A percentile compares a stretch with the other conserved stretches of the same genome.
Evolutionary conservation across 345 rosid species (phyloP).

Genomic region (Balakata baccata): DNA sequence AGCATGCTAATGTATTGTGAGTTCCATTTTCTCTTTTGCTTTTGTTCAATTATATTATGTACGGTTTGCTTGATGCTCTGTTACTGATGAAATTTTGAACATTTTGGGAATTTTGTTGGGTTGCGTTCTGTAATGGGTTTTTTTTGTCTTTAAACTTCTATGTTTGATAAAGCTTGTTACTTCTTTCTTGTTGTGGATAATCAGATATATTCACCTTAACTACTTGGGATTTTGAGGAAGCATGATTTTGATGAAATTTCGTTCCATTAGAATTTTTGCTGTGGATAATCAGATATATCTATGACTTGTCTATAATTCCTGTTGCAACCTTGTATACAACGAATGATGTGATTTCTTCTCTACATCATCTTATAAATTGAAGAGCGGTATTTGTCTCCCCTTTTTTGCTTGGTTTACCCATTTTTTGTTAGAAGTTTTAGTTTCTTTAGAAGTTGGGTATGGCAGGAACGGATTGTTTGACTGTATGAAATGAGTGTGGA

Average conservation of each 20-base stretch:
- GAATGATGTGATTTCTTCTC: neutral
- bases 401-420: too few species aligned
- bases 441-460: neutral
- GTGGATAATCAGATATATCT: neutral
- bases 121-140: neutral
- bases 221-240: conserved; percentile 2
- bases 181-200: neutral
- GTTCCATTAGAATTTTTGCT: neutral
- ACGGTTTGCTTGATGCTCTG: neutral
- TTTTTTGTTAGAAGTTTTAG: neutral
- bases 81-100: neutral
- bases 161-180: neutral
- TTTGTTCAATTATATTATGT: neutral
- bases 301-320: neutral
- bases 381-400: neutral
- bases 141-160: neutral
- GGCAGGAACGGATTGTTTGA: neutral
- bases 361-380: neutral
- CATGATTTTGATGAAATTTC: neutral
- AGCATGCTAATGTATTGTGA: conserved; percentile 48
- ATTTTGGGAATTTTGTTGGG: neutral
- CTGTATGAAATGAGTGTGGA: neutral
- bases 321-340: neutral
- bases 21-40: conserved; percentile 18
- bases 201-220: neutral